Base-by-base conservation (phyloP, 164 flowering plant genomes). In the Vitis rupestris region DNA sequence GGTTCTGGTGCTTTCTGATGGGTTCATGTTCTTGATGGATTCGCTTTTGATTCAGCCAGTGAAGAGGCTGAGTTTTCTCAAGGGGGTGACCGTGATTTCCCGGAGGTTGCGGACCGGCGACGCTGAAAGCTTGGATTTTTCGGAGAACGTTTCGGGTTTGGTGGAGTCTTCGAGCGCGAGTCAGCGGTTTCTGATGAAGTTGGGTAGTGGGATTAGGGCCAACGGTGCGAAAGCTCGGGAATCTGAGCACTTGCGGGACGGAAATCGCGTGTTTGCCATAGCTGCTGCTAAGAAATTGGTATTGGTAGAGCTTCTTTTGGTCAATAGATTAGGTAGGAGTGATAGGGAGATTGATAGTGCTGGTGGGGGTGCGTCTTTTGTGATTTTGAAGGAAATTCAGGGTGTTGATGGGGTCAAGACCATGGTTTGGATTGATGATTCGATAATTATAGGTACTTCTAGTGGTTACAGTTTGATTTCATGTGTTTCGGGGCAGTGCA, bases 341-440 rank as follows among this genome's bases (percentile, higher is more conserved):
- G 77, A 71, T 3, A 14, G 53, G 16, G 80, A 75, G 27, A 61
- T 17, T 7, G 82, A 77, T 57, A 61, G 66, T 4, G 47, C 50
- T 13, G 63, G 63, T 16, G 90, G 79, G 44, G 63, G 63, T 16
- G 90, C 76, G 27, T 64, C 74, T 11, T 64, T 77, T 54, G 67
- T 85, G 3, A 70, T 90, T 53, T 69, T 85, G 82, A 93, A 84
- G 63, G 99, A 93, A 71, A 77, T 93, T 65, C 89, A 76, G 66
- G 83, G 91, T 66, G 66, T 80, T 65, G 93, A 88, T 27, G 87
- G 85, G 55, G 76, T 96, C 47, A 76, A 70, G 74, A 76, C 84
- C 7, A 77, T 95, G 82, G 93, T 80, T 16, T 96, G 99, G 99
- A 68, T 91, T 52, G 82, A 89, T 72, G 97, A 96, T 84, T 90